These are phyloP conservation scores for Trametes elegans DNA, from an alignment of 768 basidiomycete species.

Conservation along the genomic window DNA sequence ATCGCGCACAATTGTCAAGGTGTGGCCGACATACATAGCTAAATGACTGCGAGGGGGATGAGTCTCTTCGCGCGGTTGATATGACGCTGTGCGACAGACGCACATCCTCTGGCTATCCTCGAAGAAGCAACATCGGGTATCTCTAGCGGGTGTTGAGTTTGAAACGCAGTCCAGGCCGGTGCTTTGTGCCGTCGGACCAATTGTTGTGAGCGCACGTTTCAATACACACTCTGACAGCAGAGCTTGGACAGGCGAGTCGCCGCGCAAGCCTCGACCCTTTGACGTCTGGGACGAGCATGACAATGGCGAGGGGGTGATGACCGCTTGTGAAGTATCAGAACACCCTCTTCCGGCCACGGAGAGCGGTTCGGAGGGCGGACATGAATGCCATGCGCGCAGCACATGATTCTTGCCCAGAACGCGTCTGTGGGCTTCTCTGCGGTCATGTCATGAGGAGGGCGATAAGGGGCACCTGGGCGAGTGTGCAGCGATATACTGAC, in stretches of 20 bases:
- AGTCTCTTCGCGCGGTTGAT: no score
- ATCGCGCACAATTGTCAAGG: no score
- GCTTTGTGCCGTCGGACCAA: not conserved
- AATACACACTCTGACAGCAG: not conserved
- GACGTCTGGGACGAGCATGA: not conserved
- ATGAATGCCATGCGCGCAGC: slow-evolving; percentile 8
- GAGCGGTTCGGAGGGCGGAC: slow-evolving; percentile 4
- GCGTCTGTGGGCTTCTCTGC: not conserved
- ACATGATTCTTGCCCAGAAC: not conserved
- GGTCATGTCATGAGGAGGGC: slow-evolving; percentile 1
- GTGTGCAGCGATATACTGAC: not conserved
- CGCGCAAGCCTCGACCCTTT: not conserved
- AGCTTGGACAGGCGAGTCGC: not conserved
- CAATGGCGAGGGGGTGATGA: not conserved
- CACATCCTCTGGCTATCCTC: no score
- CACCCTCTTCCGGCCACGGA: not conserved
- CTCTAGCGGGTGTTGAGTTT: no score
- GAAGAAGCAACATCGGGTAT: no score
- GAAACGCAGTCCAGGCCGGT: no score
- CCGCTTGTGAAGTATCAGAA: not conserved
- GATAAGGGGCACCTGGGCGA: not conserved
- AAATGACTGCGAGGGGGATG: no score
- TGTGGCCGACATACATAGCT: no score
- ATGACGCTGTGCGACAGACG: not conserved
- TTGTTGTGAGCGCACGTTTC: not conserved